Base-by-base conservation (phyloP, 768 basidiomycete species). In the Rhodotorula toruloides region DNA sequence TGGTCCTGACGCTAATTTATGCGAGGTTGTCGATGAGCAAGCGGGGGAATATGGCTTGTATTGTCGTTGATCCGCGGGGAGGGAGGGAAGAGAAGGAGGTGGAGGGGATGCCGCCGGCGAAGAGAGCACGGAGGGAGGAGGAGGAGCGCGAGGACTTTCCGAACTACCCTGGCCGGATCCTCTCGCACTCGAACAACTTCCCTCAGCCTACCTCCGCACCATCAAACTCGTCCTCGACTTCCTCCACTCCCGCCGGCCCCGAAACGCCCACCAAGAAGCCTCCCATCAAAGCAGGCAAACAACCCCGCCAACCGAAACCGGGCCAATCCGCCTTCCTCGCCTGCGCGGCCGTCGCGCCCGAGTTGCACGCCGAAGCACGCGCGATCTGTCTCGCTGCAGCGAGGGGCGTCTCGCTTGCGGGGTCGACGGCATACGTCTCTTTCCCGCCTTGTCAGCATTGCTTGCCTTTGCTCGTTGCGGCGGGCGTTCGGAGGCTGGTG, bases 1-100 rank as follows among this genome's bases (percentile, higher is more conserved):
- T 68, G 46, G 47, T 63, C 50, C 54, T 63, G n/a, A 50, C 58
- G 10, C 39, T 68, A 31, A 59, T 68, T 34, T 68, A 68, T 36
- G 62, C 62, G 7, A 57, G 67, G 1, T 43, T 63, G 4, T 63
- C 61, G 21, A 60, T 63, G 53, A 59, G 57, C 58, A 68, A 63
- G 42, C 67, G 67, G 16, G 67, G 67, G 32, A 63, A 68, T 53
- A 68, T 68, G 67, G 67, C 67, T 0, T 68, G 67, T 54, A 59
- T 68, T 58, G 40, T 68, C 67, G 67, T 68, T 39, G 61, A 63
- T 22, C 61, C 48, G 8, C 34, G 46, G 10, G 16, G n/a, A n/a
- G n/a, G n/a, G n/a, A n/a, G n/a, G n/a, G n/a, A n/a, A 22, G 52
- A 37, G 8, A 8, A 46, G 44, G 44, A 12, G 12, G 36, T 14